Evolutionary conservation across 192 early-diverging fungal species (phyloP), one percentile per base, ranked within the genome.

Genomic region (Bifiguratus adelaidae): DNA sequence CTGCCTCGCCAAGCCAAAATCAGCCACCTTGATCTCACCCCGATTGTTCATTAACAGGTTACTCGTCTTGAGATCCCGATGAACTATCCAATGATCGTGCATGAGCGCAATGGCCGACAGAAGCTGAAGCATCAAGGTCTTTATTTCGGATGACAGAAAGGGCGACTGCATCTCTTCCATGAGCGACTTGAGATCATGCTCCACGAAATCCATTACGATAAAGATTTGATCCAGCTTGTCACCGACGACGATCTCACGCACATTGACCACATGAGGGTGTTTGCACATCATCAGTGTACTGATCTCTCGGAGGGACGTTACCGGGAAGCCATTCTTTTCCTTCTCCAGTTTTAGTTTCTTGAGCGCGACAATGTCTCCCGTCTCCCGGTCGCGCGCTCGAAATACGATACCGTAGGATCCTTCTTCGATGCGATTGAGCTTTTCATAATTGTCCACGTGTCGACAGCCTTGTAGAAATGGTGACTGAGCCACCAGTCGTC

Each of bases 191-290:
- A 98, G 69, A 50, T 98, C 95, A 55, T 96, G 92, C 27, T 94
- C 90, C 52, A 94, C 81, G 60, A 86, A 98, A 43, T 98, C 95
- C 95, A 98, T 98, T 3, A 91, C 92, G 48, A 95, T 91, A 54
- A 92, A 98, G 23, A 95, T 82, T 55, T 77, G 77, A 22, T 64
- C 63, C 19, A 78, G 45, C 19, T 56, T 67, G 29, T 76, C 68
- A 1, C 86, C 85, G 15, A 82, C 81, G 0, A 76, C 81, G 27
- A 90, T 85, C 48, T 88, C 86, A 5, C 77, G 68, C 16, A 89
- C 82, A 47, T 87, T 82, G 16, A 90, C 81, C 36, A 90, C 86
- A 62, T 90, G 78, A 4, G 83, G 80, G 57, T 90, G 88, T 50
- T 85, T 83, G n/a, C 82, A 80, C 25, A 82, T 25, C 12, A 85